These are phyloP conservation scores for Penicillium psychrosexuale DNA, from an alignment of 2,329 filamentous ascomycete genomes.

Conservation along the genomic window DNA sequence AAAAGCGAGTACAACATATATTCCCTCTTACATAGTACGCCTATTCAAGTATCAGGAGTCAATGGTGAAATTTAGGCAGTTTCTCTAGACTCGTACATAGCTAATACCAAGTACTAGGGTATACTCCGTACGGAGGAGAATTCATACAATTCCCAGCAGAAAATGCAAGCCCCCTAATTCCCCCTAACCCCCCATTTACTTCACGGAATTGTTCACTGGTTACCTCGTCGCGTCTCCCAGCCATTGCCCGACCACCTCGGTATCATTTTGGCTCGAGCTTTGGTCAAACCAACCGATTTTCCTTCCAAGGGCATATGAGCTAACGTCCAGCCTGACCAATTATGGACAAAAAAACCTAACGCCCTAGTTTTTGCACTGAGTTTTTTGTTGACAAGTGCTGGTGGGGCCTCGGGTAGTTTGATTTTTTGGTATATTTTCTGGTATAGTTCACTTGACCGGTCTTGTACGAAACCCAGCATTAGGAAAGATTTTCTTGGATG, in stretches of 20 bases:
- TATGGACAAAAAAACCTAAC: neutral
- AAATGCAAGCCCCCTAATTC: neutral
- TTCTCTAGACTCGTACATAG: neutral
- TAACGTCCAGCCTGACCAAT: neutral
- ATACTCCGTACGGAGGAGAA: neutral
- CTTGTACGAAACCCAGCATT: neutral
- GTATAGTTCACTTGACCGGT: neutral
- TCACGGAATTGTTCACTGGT: neutral
- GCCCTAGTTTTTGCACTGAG: neutral
- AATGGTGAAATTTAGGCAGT: neutral
- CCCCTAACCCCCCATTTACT: neutral
- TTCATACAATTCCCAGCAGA: conserved; percentile 1
- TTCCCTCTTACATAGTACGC: neutral
- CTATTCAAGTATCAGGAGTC: neutral
- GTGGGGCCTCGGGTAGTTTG: conserved; percentile 3
- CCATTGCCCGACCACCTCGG: neutral
- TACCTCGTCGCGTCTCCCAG: conserved; percentile 3
- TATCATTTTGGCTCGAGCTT: neutral
- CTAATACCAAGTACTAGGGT: conserved; percentile 1
- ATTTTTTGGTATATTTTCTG: neutral
- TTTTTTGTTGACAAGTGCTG: neutral
- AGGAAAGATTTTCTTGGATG: neutral
- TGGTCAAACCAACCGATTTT: neutral
- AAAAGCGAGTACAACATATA: neutral
- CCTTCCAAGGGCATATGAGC: neutral